A percentile compares a stretch with the other conserved stretches of the same genome.
phyloP scores from a whole-genome alignment of 129 eudicot species.

The Dittrichia graveolens region DNA sequence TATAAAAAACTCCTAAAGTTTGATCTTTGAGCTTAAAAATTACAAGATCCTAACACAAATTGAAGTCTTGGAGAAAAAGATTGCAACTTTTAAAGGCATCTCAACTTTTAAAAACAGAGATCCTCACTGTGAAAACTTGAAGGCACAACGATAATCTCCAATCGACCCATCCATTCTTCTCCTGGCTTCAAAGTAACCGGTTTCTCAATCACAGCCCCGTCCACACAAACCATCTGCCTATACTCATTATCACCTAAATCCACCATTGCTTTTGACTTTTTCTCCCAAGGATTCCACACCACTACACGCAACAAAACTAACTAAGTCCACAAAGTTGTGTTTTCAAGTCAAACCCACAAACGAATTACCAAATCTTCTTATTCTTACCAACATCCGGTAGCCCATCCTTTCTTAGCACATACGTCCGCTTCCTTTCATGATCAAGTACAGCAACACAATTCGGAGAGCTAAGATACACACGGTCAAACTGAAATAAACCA shows the following conservation, averaged over 20 bases:
- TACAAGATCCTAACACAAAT: neutral
- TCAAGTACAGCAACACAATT: constrained; percentile 74
- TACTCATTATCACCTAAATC: constrained; percentile 87
- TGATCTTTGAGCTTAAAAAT: neutral
- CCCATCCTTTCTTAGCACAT: constrained; percentile 72
- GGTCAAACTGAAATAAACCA: constrained; percentile 57
- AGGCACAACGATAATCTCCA: constrained; percentile 62
- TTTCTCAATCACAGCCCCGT: constrained; percentile 79
- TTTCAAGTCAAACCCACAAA: constrained; percentile 4
- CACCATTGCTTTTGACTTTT: constrained; percentile 56
- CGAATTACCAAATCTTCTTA: neutral
- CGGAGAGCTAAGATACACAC: constrained; percentile 75
- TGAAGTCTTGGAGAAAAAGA: neutral
- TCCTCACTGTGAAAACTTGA: constrained; percentile 64
- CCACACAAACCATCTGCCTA: constrained; percentile 83
- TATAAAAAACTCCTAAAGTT: neutral
- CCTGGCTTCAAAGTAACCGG: constrained; percentile 82
- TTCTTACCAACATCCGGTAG: constrained; percentile 87
- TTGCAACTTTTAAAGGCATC: constrained; percentile 14
- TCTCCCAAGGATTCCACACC: constrained; percentile 99
- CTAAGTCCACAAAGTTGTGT: neutral
- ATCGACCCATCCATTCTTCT: constrained; percentile 79
- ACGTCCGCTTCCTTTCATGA: constrained; percentile 78
- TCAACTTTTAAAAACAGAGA: constrained; percentile 43
- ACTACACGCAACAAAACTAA: constrained; percentile 38